These are phyloP conservation scores for Claviceps pazoutovae DNA, from an alignment of 2,329 filamentous ascomycete species.

Conservation along the genomic window DNA sequence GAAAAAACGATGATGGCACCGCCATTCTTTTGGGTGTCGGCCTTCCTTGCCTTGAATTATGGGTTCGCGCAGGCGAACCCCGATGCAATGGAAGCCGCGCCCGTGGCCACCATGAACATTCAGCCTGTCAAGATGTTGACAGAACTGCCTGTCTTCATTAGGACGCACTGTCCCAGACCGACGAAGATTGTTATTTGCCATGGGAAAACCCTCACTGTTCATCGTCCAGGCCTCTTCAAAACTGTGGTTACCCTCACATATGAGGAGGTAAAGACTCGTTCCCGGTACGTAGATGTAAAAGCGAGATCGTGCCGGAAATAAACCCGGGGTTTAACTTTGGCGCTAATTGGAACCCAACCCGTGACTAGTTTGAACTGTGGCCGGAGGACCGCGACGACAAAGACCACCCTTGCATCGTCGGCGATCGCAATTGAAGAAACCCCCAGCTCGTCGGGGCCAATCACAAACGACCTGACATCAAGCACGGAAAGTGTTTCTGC, in stretches of 20 bases:
- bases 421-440: too few relatives aligned
- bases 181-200: slow-evolving; percentile 1
- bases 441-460: too few relatives aligned
- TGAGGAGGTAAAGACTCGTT: neutral
- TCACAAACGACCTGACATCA: too few relatives aligned
- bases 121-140: slow-evolving; percentile 2
- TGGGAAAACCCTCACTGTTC: neutral
- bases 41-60: slow-evolving; percentile 1
- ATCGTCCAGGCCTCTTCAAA: neutral
- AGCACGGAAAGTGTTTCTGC: too few relatives aligned
- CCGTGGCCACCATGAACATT: neutral
- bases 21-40: neutral
- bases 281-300: neutral
- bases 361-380: neutral
- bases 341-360: neutral
- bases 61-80: slow-evolving; percentile 1
- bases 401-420: too few relatives aligned
- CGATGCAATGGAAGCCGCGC: neutral
- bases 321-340: neutral
- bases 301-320: neutral
- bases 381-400: too few relatives aligned
- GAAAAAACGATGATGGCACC: neutral
- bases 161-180: neutral
- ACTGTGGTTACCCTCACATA: slow-evolving; percentile 5
- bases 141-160: slow-evolving; percentile 1